Conservation (phyloP, 2,329 filamentous ascomycete species). For the Didymella keratinophila region DNA sequence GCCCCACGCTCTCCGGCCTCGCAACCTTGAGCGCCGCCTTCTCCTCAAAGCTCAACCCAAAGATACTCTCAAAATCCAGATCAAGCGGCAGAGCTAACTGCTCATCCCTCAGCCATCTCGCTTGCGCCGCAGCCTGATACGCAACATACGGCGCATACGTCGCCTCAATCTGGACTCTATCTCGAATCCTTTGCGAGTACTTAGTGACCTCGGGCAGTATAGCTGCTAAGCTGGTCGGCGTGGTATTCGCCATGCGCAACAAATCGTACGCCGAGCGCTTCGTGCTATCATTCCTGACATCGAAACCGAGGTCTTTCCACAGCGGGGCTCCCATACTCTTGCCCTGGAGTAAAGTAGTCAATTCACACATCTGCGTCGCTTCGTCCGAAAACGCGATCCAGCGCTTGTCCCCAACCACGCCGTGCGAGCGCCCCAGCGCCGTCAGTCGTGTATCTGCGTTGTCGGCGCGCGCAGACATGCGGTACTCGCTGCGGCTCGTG, state of each 20-base stretch:
- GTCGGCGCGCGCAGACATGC: slow-evolving; percentile 89
- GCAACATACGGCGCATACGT: slow-evolving; percentile 86
- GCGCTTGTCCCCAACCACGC: slow-evolving; percentile 78
- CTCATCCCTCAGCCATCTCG: slow-evolving; percentile 78
- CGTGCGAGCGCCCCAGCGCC: slow-evolving; percentile 74
- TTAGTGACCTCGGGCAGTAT: slow-evolving; percentile 64
- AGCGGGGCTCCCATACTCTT: slow-evolving; percentile 66
- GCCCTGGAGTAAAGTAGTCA: slow-evolving; percentile 67
- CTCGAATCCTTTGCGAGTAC: slow-evolving; percentile 67
- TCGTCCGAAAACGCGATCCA: slow-evolving; percentile 76
- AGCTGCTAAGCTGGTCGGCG: slow-evolving; percentile 64
- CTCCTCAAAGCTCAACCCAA: slow-evolving; percentile 82
- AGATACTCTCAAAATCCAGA: slow-evolving; percentile 77
- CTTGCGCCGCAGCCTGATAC: slow-evolving; percentile 72
- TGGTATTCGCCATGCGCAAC: slow-evolving; percentile 67
- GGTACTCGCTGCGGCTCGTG: slow-evolving; percentile 92
- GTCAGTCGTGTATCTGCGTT: slow-evolving; percentile 93
- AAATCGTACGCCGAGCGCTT: slow-evolving; percentile 80
- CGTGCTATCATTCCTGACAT: slow-evolving; percentile 69
- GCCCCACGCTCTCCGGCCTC: slow-evolving; percentile 83
- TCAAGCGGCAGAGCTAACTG: slow-evolving; percentile 73
- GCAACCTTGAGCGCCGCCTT: slow-evolving; percentile 73
- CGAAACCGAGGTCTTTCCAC: slow-evolving; percentile 77
- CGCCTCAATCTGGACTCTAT: slow-evolving; percentile 80
- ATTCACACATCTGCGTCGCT: slow-evolving; percentile 69